Base-by-base conservation (phyloP, 2,329 filamentous ascomycete species). In the Neonectria sp. region DNA sequence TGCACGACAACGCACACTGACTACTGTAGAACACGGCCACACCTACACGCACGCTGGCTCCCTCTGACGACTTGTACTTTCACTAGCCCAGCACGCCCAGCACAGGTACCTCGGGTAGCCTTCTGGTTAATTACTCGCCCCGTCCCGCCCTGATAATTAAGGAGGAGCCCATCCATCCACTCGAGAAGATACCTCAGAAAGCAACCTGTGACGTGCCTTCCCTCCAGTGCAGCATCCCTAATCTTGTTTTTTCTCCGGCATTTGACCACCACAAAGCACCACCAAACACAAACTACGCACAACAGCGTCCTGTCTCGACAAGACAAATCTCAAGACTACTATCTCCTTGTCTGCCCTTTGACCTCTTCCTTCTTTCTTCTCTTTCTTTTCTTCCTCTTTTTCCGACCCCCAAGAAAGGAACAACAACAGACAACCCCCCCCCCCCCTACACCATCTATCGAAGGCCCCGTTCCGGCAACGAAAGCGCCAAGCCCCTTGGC, bases 401-500 rank as follows among this genome's bases (percentile, higher is more conserved):
- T 51, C 11, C n/a, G 40, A 9, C 40, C 40, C 40, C 37, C 7
- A 43, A 43, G 15, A 8, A 43, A 43, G n/a, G 17, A 21, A 40
- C n/a, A 4, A 24, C 13, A 25, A 21, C 21, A 21, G 21, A 21
- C 21, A 21, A 21, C 21, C 21, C 21, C 21, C 21, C 21, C 21
- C 11, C 15, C 29, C 15, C n/a, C 40, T 6, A 24, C 40, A 45
- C 40, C 8, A 21, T 24, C n/a, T n/a, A 45, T 40, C 6, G 15
- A 12, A 21, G 40, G n/a, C 24, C n/a, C 52, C 43, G 24, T 62
- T 17, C 13, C 15, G 13, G 31, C 17, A 13, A 6, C 49, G 35
- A 43, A 43, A 46, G 24, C 43, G 57, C 57, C 57, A 60, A 60
- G 46, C 46, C 12, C 37, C 60, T 56, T 51, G 45, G 60, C 53